Conservation (phyloP, 495 filamentous ascomycete species). For the Aspergillus ostianus region DNA sequence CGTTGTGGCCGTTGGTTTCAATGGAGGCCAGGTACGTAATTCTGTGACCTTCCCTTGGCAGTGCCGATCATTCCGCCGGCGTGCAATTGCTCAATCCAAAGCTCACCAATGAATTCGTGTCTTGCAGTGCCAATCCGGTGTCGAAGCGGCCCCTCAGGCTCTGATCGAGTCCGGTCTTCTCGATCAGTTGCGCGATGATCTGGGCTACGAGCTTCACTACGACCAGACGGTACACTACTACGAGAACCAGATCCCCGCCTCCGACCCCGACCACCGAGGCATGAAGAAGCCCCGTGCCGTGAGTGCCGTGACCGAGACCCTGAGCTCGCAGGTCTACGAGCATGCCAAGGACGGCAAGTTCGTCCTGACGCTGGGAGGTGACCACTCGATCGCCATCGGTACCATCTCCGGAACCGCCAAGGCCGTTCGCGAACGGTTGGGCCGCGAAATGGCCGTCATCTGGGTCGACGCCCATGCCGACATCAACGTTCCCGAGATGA, state of each 20-base stretch:
- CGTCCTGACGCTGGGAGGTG: conserved; percentile 90
- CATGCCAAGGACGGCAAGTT: conserved; percentile 83
- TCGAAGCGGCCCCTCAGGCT: conserved; percentile 88
- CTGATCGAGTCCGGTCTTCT: conserved; percentile 89
- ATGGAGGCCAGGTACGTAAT: conserved; percentile 83
- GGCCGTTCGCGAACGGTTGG: conserved; percentile 78
- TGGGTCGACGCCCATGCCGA: conserved; percentile 99
- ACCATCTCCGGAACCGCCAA: conserved; percentile 80
- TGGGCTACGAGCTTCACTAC: conserved; percentile 83
- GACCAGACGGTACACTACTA: conserved; percentile 84
- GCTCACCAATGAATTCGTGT: not conserved
- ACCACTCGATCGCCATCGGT: conserved; percentile 96
- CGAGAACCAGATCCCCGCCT: conserved; percentile 66
- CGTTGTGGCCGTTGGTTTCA: conserved; percentile 94
- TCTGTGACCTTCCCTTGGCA: conserved; percentile 3
- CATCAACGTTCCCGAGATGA: conserved; percentile 93
- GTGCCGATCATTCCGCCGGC: conserved; percentile 12
- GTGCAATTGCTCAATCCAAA: not conserved
- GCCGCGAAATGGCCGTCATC: conserved; percentile 84
- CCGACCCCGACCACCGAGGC: conserved; percentile 67
- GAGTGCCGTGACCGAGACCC: conserved; percentile 76
- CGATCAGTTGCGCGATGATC: conserved; percentile 75
- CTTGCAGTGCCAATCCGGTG: conserved; percentile 78
- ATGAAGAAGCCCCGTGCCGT: conserved; percentile 95
- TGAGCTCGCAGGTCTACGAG: conserved; percentile 82